These are phyloP conservation scores for Ajuga reptans DNA, from an alignment of 305 asterid genomes.

Conservation along the genomic window DNA sequence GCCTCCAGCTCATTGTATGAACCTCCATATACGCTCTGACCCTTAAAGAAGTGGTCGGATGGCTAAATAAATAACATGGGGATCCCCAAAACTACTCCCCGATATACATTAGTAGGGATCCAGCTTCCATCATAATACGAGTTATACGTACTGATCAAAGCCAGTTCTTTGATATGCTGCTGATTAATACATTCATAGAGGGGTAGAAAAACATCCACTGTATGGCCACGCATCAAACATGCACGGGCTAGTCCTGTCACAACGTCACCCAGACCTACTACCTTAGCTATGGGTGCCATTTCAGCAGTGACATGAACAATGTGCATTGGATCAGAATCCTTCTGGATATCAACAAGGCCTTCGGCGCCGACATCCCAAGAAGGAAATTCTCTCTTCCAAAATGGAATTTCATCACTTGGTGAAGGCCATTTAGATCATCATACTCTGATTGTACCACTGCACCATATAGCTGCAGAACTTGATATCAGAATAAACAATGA, in stretches of 20 bases:
- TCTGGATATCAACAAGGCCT: constrained; percentile 29
- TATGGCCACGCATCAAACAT: constrained; percentile 55
- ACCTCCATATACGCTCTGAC: constrained; percentile 69
- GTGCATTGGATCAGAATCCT: constrained; percentile 61
- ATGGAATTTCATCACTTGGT: constrained; percentile 59
- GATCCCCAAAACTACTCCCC: constrained; percentile 54
- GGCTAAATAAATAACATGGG: constrained; percentile 61
- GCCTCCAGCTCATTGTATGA: constrained; percentile 80
- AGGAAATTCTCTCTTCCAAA: constrained; percentile 68
- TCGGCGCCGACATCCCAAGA: constrained; percentile 42
- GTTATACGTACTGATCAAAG: constrained; percentile 39
- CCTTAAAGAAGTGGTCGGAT: constrained; percentile 64
- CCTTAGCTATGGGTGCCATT: constrained; percentile 85
- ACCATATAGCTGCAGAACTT: constrained; percentile 38
- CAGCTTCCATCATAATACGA: constrained; percentile 61
- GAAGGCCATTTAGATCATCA: constrained; percentile 58
- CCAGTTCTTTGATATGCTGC: constrained; percentile 39
- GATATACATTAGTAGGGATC: constrained; percentile 57
- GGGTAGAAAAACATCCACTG: constrained; percentile 67
- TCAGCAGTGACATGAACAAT: constrained; percentile 69
- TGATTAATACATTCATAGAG: constrained; percentile 71
- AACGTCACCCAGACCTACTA: constrained; percentile 84
- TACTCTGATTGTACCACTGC: constrained; percentile 26
- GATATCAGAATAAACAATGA: constrained; percentile 16
- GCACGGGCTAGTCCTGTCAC: constrained; percentile 83